Conservation (phyloP, 441 rosid species). For the Kokia cookei region DNA sequence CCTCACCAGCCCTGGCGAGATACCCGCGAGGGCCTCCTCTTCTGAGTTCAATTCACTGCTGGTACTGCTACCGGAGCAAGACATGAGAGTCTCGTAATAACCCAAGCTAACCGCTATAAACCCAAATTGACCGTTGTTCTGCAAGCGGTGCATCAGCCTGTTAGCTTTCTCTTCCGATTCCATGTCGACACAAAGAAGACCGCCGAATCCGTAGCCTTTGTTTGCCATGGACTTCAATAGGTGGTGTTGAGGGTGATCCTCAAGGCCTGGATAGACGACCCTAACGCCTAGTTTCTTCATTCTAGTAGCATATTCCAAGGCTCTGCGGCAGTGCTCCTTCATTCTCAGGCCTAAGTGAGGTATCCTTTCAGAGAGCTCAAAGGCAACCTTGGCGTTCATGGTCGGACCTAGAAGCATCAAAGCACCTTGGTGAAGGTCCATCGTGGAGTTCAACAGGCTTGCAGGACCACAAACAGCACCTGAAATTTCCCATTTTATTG, state of each 20-base stretch:
- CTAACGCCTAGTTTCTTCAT: constrained; percentile 66
- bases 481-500: constrained; percentile 7
- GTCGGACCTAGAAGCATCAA: constrained; percentile 91
- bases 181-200: constrained; percentile 73
- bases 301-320: constrained; percentile 53
- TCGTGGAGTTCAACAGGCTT: constrained; percentile 79
- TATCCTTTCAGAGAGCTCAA: constrained; percentile 70
- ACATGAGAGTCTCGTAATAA: constrained; percentile 87
- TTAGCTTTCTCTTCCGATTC: constrained; percentile 83
- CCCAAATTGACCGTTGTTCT: constrained; percentile 73
- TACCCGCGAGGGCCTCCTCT: constrained; percentile 72
- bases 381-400: constrained; percentile 94
- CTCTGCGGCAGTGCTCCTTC: constrained; percentile 79
- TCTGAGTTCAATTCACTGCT: constrained; percentile 69
- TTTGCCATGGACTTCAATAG: constrained; percentile 57
- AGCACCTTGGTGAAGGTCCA: constrained; percentile 85
- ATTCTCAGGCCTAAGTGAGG: constrained; percentile 82
- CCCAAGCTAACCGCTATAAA: constrained; percentile 98
- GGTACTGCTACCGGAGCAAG: constrained; percentile 91
- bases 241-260: constrained; percentile 70
- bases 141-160: constrained; percentile 66
- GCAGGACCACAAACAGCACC: constrained; percentile 93
- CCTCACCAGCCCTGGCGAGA: constrained; percentile 80
- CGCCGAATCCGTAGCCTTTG: constrained; percentile 76
- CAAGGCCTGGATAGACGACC: constrained; percentile 82